These are phyloP conservation scores for Trichoderma virens DNA, from an alignment of 495 filamentous ascomycete species.

Conservation along the genomic window DNA sequence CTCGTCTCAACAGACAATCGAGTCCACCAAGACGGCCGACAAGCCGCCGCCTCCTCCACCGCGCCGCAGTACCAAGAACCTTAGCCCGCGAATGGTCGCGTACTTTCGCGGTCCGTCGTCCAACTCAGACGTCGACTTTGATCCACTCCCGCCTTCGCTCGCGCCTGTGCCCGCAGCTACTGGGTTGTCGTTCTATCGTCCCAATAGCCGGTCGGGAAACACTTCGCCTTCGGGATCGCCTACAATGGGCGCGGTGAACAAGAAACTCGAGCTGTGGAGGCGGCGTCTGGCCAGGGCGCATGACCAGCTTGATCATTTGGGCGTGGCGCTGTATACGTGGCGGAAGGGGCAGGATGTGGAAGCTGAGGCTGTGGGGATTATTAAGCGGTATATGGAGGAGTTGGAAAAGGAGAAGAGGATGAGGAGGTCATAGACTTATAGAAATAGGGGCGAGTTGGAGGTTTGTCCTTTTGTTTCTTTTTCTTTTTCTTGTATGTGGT, in stretches of 20 bases:
- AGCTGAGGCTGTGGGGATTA: slow-evolving; percentile 41
- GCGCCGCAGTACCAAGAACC: slow-evolving; percentile 25
- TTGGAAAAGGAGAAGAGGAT: slow-evolving; percentile 19
- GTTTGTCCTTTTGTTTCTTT: not conserved
- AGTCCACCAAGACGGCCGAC: slow-evolving; percentile 1
- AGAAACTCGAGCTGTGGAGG: slow-evolving; percentile 78
- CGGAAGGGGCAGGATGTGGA: slow-evolving; percentile 72
- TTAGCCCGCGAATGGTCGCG: slow-evolving; percentile 16
- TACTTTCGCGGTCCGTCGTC: slow-evolving; percentile 17
- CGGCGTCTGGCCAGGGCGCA: slow-evolving; percentile 70
- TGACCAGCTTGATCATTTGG: slow-evolving; percentile 54
- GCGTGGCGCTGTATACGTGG: slow-evolving; percentile 78
- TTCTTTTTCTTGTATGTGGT: not conserved
- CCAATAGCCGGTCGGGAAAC: slow-evolving; percentile 4
- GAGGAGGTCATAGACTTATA: not conserved
- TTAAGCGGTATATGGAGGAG: slow-evolving; percentile 33
- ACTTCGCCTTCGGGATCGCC: slow-evolving; percentile 12
- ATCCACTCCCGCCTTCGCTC: slow-evolving; percentile 18
- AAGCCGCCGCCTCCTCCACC: slow-evolving; percentile 32
- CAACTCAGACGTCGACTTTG: slow-evolving; percentile 24
- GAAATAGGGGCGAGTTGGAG: not conserved
- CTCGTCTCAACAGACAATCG: slow-evolving; percentile 21
- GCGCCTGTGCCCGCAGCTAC: slow-evolving; percentile 8
- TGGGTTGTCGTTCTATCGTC: slow-evolving; percentile 6
- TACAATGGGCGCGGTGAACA: slow-evolving; percentile 42